A percentile compares a stretch with the other conserved stretches of the same genome.
These are phyloP conservation scores for Fusarium sulawesiense DNA, from an alignment of 2,329 filamentous ascomycete species.

Conservation along the genomic window DNA sequence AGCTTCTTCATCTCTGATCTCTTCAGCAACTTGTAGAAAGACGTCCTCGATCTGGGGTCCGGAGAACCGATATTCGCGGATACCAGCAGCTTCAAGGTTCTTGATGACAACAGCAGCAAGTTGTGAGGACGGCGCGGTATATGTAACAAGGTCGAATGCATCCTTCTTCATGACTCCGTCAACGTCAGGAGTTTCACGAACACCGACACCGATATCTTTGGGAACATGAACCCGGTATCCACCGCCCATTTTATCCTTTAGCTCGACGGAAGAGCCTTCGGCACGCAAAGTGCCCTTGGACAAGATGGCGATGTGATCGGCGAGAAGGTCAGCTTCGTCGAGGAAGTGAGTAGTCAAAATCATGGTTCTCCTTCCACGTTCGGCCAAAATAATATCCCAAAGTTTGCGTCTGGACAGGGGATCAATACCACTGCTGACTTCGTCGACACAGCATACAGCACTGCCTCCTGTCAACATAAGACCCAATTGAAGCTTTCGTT, in stretches of 20 bases:
- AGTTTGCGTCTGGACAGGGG: slow-evolving; percentile 88
- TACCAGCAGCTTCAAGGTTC: slow-evolving; percentile 71
- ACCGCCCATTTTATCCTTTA: slow-evolving; percentile 84
- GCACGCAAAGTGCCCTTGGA: slow-evolving; percentile 86
- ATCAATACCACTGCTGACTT: slow-evolving; percentile 89
- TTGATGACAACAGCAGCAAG: slow-evolving; percentile 78
- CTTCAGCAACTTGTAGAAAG: slow-evolving; percentile 86
- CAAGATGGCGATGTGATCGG: slow-evolving; percentile 88
- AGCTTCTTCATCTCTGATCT: slow-evolving; percentile 69
- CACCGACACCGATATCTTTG: slow-evolving; percentile 63
- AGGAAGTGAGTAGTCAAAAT: slow-evolving; percentile 93
- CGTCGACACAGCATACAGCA: slow-evolving; percentile 88
- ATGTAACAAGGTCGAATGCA: slow-evolving; percentile 78
- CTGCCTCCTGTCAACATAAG: slow-evolving; percentile 96
- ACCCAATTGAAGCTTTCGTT: slow-evolving; percentile 89
- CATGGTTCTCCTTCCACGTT: slow-evolving; percentile 84
- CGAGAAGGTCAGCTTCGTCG: slow-evolving; percentile 90
- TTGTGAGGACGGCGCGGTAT: slow-evolving; percentile 75
- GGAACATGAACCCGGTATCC: slow-evolving; percentile 86
- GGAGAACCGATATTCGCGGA: slow-evolving; percentile 84
- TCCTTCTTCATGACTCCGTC: slow-evolving; percentile 67
- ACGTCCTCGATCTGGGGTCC: slow-evolving; percentile 94
- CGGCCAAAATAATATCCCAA: slow-evolving; percentile 91
- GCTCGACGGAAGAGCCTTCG: slow-evolving; percentile 83
- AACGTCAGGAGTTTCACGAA: slow-evolving; percentile 62